Conservation (phyloP, 1,284 basidiomycete species). For the Tylopilus sp. region DNA sequence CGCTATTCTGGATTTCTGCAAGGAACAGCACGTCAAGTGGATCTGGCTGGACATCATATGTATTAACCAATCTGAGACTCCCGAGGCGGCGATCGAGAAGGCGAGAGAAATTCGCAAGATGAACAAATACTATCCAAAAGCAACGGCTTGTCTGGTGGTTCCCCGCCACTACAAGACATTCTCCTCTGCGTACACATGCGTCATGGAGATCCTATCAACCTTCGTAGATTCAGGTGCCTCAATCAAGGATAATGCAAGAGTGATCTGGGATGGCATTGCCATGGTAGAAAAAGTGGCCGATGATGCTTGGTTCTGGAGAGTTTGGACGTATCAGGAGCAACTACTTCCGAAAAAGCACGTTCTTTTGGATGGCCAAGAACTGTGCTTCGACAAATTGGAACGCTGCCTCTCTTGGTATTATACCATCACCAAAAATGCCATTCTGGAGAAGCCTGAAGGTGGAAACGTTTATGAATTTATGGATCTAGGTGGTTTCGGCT, state of each 20-base stretch:
- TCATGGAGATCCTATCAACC: slow-evolving; percentile 4
- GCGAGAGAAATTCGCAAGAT: slow-evolving; percentile 7
- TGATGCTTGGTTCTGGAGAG: slow-evolving; percentile 7
- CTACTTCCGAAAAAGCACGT: slow-evolving; percentile 4
- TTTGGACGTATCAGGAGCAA: slow-evolving; percentile 14
- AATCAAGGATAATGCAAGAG: neutral
- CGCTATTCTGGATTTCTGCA: slow-evolving; percentile 5
- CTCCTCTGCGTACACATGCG: neutral
- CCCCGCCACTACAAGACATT: neutral
- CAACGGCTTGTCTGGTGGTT: slow-evolving; percentile 6
- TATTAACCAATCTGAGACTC: slow-evolving; percentile 6
- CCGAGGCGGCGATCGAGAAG: slow-evolving; percentile 8
- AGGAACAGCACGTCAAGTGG: slow-evolving; percentile 1
- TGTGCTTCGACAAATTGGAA: neutral
- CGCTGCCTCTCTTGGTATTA: slow-evolving; percentile 3
- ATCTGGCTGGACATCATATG: slow-evolving; percentile 13
- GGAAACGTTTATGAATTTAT: neutral
- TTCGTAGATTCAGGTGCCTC: neutral
- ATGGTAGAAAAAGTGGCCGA: neutral
- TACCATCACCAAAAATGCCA: neutral
- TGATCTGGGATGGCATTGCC: slow-evolving; percentile 5
- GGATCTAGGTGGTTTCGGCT: neutral
- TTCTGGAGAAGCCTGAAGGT: neutral
- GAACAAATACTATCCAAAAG: slow-evolving; percentile 5
- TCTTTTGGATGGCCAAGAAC: slow-evolving; percentile 9